Percentiles rank a stretch among this genome's conserved stretches.
These are phyloP conservation scores for Forsythia suspensa DNA, from an alignment of 257 asterid genomes.

Conservation along the genomic window DNA sequence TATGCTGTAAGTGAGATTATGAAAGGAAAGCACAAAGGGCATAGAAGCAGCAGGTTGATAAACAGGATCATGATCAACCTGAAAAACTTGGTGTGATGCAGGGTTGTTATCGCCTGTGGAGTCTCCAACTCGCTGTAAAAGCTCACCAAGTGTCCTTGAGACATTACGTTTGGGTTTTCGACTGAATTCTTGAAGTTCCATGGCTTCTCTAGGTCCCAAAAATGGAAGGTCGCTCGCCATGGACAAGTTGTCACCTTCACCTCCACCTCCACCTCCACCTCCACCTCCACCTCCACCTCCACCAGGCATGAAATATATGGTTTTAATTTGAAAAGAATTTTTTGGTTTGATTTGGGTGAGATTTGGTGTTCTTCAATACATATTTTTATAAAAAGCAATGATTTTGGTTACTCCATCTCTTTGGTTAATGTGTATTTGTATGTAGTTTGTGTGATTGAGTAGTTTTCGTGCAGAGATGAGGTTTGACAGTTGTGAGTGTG, in stretches of 20 bases:
- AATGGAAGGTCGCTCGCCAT: constrained; percentile 62
- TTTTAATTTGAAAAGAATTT: not conserved
- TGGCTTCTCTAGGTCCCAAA: constrained; percentile 56
- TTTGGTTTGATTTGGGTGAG: not conserved
- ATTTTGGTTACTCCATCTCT: not conserved
- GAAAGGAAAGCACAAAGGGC: constrained; percentile 55
- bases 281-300: not conserved
- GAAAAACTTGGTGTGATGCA: constrained; percentile 29
- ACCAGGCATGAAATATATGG: constrained; percentile 10
- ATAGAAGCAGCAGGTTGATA: constrained; percentile 21
- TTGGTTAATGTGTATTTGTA: not conserved
- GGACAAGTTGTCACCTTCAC: constrained; percentile 36
- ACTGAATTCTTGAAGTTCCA: constrained; percentile 59
- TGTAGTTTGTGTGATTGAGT: constrained; percentile 15
- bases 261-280: constrained; percentile 7
- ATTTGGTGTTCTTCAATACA: not conserved
- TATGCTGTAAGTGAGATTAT: constrained; percentile 52
- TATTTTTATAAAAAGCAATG: not conserved
- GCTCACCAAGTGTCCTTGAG: constrained; percentile 69
- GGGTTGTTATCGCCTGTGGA: constrained; percentile 15
- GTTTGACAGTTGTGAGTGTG: constrained; percentile 34
- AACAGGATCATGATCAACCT: constrained; percentile 19
- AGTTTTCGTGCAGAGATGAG: constrained; percentile 53
- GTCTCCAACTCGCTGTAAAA: constrained; percentile 53
- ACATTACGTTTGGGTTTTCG: constrained; percentile 44